Base-by-base conservation (phyloP, 768 basidiomycete genomes). In the Rhodotorula graminis region DNA sequence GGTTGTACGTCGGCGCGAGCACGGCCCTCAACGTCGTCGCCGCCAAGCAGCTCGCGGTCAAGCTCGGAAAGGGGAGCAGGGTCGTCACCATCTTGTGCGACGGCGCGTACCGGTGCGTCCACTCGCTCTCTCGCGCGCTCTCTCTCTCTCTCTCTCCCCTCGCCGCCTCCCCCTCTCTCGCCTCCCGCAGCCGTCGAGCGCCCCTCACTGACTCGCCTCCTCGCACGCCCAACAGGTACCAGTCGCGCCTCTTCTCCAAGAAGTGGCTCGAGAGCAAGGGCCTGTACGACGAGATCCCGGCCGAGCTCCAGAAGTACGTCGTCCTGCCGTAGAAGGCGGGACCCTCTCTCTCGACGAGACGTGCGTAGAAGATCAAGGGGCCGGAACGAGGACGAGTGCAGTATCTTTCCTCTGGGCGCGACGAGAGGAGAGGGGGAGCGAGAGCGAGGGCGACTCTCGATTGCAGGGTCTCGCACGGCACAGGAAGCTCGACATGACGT, bases 11-110 rank as follows among this genome's bases (percentile, higher is more conserved):
- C 57, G 96, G 96, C 19, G 94, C 94, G 7, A 93, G 91, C 73
- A 89, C 92, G 12, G 93, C 96, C 2, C 82, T 98, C 73, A 99
- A 99, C 79, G 93, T 96, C 31, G 93, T 93, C 52, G 93, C 95
- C 18, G 94, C 95, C 1, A 87, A 88, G 21, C 89, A 98, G 79
- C 85, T 98, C 31, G 94, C 93, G 4, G 84, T 86, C 75, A 88
- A 87, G 77, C 84, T 97, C 3, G 94, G 92, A 27, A 89, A 88
- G 84, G 94, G 94, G 86, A 79, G 72, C 57, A 91, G 85, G 25
- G 84, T 98, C 42, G 93, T 88, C 3, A 99, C 96, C 10, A 85
- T 97, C 64, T 82, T 99, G 52, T 92, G 90, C 80, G 96, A 99
- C 79, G 96, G 95, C 14, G 96, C 96, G 58, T 95, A 98, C 79